Evolutionary conservation across 164 flowering plant species (phyloP).

Genomic region (Vitis rupestris): DNA sequence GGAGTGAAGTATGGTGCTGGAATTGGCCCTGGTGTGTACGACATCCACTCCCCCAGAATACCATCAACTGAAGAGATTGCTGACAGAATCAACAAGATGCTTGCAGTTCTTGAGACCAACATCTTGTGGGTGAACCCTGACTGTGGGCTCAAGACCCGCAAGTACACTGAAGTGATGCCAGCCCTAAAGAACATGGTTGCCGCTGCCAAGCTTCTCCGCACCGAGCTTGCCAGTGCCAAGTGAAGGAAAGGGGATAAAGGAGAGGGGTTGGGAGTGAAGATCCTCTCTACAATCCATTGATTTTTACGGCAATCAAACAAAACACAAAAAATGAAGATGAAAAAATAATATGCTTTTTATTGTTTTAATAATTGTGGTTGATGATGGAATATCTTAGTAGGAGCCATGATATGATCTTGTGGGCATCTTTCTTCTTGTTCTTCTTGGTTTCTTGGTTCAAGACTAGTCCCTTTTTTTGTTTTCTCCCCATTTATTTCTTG

Average conservation of each 20-base stretch:
- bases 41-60: slow-evolving; percentile 67
- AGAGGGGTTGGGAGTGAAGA: too few species aligned
- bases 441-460: too few species aligned
- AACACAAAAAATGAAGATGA: too few species aligned
- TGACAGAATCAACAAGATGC: slow-evolving; percentile 63
- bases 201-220: slow-evolving; percentile 62
- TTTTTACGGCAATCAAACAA: too few species aligned
- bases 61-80: slow-evolving; percentile 60
- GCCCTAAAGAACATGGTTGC: slow-evolving; percentile 62
- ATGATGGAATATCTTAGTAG: too few species aligned
- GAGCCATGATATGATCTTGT: too few species aligned
- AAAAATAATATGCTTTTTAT: too few species aligned
- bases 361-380: too few species aligned
- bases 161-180: slow-evolving; percentile 60
- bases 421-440: too few species aligned
- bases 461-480: too few species aligned
- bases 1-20: slow-evolving; percentile 73
- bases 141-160: slow-evolving; percentile 71
- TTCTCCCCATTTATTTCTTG: too few species aligned
- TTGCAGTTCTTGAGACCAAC: slow-evolving; percentile 58
- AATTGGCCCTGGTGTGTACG: slow-evolving; percentile 69
- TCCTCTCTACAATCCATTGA: too few species aligned
- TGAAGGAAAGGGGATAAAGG: slow-evolving; percentile 11
- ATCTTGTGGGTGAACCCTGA: slow-evolving; percentile 76
- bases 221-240: slow-evolving; percentile 46